Base-by-base conservation (phyloP, 2,329 filamentous ascomycete genomes). In the Verticillium longisporum region DNA sequence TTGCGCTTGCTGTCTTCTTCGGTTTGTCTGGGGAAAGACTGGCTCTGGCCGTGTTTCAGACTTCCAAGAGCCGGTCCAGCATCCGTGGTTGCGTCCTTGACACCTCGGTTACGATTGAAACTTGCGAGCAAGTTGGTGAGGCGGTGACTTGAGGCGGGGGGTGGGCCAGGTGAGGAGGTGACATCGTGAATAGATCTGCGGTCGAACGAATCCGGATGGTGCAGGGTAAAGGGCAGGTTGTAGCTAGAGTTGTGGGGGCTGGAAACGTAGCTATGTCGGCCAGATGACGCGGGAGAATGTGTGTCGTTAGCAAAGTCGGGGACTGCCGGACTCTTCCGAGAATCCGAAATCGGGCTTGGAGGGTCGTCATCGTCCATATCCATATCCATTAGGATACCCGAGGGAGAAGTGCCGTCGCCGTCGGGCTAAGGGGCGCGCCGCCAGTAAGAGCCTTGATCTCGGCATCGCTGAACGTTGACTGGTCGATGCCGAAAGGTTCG, bases 381-480 rank as follows among this genome's bases (percentile, higher is more conserved):
- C n/a, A 66, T 71, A 66, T 90, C 88, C 58, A 88, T 86, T 63
- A 84, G 77, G 62, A 83, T 82, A n/a, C 77, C 79, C 6, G 90
- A 89, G 0, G 91, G 15, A 96, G 76, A 3, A 94, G 78, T 15
- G 88, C 83, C 33, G 89, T 87, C 2, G 90, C 91, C 4, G 89
- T 89, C 1, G 91, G 91, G 67, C 89, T 93, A 71, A 94, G 83
- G 1, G 89, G 89, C 2, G 88, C 90, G 33, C 84, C 86, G 18
- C 80, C 83, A 3, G 82, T 86, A 38, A 89, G 71, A 18, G 80
- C 80, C 61, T 84, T 84, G 4, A 88, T 75, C 18, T 89, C 87
- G 1, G 85, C 82, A 36, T 90, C 88, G 6, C 84, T 85, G 60
- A 87, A 78, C 10, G 72, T 68, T 64, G 79, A 67, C 32, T 59